Percentiles rank a stretch among this genome's conserved stretches.
phyloP scores from a whole-genome alignment of 495 filamentous ascomycete species.

The Neurospora sp. region DNA sequence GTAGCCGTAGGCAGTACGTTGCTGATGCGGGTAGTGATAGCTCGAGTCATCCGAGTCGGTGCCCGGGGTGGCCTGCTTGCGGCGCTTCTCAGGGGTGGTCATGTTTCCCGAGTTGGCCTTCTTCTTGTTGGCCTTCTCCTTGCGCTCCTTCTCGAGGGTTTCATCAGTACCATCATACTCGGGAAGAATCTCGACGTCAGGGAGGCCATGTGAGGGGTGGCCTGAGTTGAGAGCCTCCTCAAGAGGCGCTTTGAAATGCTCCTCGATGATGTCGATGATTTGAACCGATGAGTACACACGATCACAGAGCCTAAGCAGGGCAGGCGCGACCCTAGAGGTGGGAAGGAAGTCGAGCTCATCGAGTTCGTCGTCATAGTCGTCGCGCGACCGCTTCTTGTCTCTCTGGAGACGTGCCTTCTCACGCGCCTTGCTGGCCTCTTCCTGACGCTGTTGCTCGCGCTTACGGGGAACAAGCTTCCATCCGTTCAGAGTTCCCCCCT shows the following conservation, averaged over 20 bases:
- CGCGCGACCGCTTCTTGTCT: slow-evolving; percentile 8
- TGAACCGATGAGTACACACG: slow-evolving; percentile 26
- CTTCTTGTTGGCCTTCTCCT: slow-evolving; percentile 5
- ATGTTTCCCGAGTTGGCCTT: neutral
- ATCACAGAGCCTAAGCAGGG: slow-evolving; percentile 32
- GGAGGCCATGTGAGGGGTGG: slow-evolving; percentile 28
- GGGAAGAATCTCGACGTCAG: slow-evolving; percentile 60
- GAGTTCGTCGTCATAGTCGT: slow-evolving; percentile 20
- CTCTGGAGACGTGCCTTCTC: slow-evolving; percentile 17
- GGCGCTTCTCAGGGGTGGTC: neutral
- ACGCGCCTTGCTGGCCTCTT: slow-evolving; percentile 14
- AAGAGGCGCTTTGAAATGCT: slow-evolving; percentile 14
- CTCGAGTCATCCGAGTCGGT: neutral
- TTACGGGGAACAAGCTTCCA: slow-evolving; percentile 43
- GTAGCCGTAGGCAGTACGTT: slow-evolving; percentile 1
- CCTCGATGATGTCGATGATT: slow-evolving; percentile 25
- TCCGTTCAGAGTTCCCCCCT: slow-evolving; percentile 15
- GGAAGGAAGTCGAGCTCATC: slow-evolving; percentile 7
- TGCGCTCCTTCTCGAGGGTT: slow-evolving; percentile 24
- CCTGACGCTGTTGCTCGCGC: slow-evolving; percentile 38
- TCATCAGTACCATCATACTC: neutral
- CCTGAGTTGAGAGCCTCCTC: slow-evolving; percentile 11
- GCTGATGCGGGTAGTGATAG: neutral
- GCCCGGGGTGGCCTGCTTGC: neutral
- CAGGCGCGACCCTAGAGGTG: slow-evolving; percentile 25